Base-by-base conservation (phyloP, 352 stramenopile genomes). In the Globisporangium abappressorium region DNA sequence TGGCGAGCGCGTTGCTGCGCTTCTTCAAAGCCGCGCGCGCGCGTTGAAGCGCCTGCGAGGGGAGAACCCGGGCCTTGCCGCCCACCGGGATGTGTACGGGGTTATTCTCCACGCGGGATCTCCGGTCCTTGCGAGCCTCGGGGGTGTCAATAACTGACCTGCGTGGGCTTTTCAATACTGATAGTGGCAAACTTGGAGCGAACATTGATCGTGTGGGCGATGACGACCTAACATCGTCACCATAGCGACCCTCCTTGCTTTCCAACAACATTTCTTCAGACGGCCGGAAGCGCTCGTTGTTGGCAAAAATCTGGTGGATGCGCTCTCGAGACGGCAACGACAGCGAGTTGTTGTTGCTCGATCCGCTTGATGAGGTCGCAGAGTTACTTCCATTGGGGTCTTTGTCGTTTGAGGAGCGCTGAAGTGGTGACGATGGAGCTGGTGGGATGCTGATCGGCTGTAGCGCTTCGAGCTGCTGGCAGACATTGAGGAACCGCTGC, bases 1-100 rank as follows among this genome's bases (percentile, higher is more conserved):
- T 81, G 0, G 74, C 76, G 34, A 84, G 70, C 34, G 74, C 72
- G 38, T 73, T 63, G 65, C 70, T 79, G 53, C 74, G 75, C 33
- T 69, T 65, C 58, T 64, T 66, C 1, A 82, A 57, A 9, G 72
- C 68, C 12, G 64, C 68, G 57, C 77, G 78, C 26, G 72, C 64
- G 7, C 75, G 74, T 11, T 64, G 38, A 9, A 85, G 75, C 28
- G 78, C 66, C 4, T 57, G n/a, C 3, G 70, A 62, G 2, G 76
- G 70, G 7, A 85, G 57, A 6, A 74, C 57, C 7, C 77, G 77
- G 11, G 72, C 75, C 28, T 73, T 78, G 1, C 77, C 75, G 1
- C 75, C 77, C 0, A 85, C 77, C 26, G 72, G 62, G 7, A 68
- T 43, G 43, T 76, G 72, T 4, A 79, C 51, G 22, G 57, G 12